Evolutionary conservation across 2,329 filamentous ascomycete species (phyloP), one percentile per base, ranked within the genome.

Genomic region (Orbilia blumenaviensis): DNA sequence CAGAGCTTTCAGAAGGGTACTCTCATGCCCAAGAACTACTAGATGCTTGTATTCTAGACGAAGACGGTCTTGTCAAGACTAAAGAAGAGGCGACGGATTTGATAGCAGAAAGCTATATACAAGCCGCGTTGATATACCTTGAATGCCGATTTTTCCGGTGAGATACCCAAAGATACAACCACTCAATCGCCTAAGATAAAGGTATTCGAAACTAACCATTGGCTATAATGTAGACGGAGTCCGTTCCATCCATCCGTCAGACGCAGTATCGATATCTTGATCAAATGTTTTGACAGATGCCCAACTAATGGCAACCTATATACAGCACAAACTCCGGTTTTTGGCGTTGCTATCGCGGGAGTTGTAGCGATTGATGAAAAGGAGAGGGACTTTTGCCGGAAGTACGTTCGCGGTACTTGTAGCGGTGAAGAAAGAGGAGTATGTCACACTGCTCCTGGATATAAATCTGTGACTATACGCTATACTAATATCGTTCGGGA

Each of bases 101-200:
- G 9, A 58, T 36, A 12, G 52, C 52, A 9, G 25, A 58, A 32
- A 38, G 29, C 14, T 58, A 58, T 58, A 23, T 58, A 3, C 52
- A 38, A 14, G 52, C 52, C 3, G 52, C 36, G 10, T 18, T 58
- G 1, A 58, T 58, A 36, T 58, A 58, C 9, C 52, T 58, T 6
- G 52, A 58, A 14, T 58, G 52, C 12, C 52, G 52, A 12, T 38
- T 58, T 36, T 58, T 58, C 32, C 14, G 52, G 52, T 58, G 38
- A 23, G 1, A 3, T 7, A 18, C 1, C 12, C n/a, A n/a, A n/a
- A n/a, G n/a, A n/a, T n/a, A n/a, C n/a, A n/a, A n/a, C n/a, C n/a
- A n/a, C n/a, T n/a, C n/a, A n/a, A n/a, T n/a, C n/a, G n/a, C n/a
- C n/a, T n/a, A n/a, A n/a, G n/a, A n/a, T n/a, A n/a, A n/a, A n/a